These are phyloP conservation scores for Pezicula carpinea DNA, from an alignment of 2,329 filamentous ascomycete genomes.

Conservation along the genomic window DNA sequence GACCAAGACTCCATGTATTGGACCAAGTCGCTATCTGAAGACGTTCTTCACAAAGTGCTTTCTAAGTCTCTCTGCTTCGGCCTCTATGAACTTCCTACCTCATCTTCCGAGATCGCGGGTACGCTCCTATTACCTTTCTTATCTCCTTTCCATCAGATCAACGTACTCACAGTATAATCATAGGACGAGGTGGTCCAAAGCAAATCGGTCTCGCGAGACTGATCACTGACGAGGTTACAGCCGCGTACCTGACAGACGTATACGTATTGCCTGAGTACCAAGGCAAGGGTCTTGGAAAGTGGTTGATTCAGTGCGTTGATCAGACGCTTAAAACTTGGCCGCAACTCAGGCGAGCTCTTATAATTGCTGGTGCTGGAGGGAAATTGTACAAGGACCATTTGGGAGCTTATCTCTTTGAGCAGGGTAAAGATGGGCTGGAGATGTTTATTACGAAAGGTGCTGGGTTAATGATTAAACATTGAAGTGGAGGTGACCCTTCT, in stretches of 20 bases:
- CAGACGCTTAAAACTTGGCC: constrained; percentile 53
- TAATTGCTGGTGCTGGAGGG: constrained; percentile 37
- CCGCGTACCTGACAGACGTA: constrained; percentile 66
- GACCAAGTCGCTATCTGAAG: constrained; percentile 47
- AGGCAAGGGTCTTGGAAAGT: constrained; percentile 57
- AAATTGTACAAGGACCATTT: constrained; percentile 23
- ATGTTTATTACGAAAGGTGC: constrained; percentile 6
- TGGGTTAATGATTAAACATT: not conserved
- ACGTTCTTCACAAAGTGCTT: constrained; percentile 45
- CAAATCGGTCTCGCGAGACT: constrained; percentile 56
- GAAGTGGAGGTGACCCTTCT: too few species aligned
- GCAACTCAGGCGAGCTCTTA: constrained; percentile 52
- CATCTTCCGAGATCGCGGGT: constrained; percentile 31
- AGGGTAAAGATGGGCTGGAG: constrained; percentile 10
- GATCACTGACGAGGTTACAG: constrained; percentile 66
- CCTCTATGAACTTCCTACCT: constrained; percentile 41
- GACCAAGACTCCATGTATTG: constrained; percentile 56
- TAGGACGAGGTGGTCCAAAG: constrained; percentile 20
- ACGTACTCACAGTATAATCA: constrained; percentile 3
- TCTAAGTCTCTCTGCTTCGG: constrained; percentile 56
- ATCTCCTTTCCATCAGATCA: constrained; percentile 7
- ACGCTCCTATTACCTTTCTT: constrained; percentile 4
- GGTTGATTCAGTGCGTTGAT: constrained; percentile 57
- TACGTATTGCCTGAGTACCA: constrained; percentile 58
- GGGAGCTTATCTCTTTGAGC: constrained; percentile 16